Conservation (phyloP, 2,329 filamentous ascomycete genomes). For the Fusarium nodosum region DNA sequence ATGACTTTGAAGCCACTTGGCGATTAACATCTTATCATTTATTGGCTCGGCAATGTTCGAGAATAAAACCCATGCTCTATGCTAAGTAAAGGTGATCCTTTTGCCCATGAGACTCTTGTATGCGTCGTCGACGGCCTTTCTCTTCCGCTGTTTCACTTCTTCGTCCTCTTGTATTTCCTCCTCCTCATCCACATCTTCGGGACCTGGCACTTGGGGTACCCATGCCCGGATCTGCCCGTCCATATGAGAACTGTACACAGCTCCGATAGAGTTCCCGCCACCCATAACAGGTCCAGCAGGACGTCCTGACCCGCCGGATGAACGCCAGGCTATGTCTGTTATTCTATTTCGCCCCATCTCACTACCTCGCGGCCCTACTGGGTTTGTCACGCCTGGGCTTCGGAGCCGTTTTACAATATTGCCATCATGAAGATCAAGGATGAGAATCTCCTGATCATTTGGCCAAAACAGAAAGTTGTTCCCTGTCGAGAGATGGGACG, state of each 20-base stretch:
- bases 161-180: constrained; percentile 59
- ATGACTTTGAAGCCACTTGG: constrained; percentile 7
- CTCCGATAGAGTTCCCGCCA: constrained; percentile 65
- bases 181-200: constrained; percentile 63
- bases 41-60: constrained; percentile 6
- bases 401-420: constrained; percentile 77
- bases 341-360: constrained; percentile 75
- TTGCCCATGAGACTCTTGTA: constrained; percentile 81
- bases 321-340: constrained; percentile 80
- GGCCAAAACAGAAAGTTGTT: constrained; percentile 83
- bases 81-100: constrained; percentile 73
- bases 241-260: constrained; percentile 83
- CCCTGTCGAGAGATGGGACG: constrained; percentile 67
- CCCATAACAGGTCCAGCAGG: constrained; percentile 72
- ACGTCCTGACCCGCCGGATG: constrained; percentile 69
- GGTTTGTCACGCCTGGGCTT: constrained; percentile 69
- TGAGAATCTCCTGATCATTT: constrained; percentile 83
- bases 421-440: constrained; percentile 84
- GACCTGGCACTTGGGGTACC: constrained; percentile 71
- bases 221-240: constrained; percentile 88
- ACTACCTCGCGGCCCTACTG: constrained; percentile 57
- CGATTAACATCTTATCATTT: neutral
- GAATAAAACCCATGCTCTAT: neutral
- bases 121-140: constrained; percentile 83
- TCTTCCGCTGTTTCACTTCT: constrained; percentile 71